These are phyloP conservation scores for Marasmius oreades DNA, from an alignment of 1,284 basidiomycete genomes.

Conservation along the genomic window DNA sequence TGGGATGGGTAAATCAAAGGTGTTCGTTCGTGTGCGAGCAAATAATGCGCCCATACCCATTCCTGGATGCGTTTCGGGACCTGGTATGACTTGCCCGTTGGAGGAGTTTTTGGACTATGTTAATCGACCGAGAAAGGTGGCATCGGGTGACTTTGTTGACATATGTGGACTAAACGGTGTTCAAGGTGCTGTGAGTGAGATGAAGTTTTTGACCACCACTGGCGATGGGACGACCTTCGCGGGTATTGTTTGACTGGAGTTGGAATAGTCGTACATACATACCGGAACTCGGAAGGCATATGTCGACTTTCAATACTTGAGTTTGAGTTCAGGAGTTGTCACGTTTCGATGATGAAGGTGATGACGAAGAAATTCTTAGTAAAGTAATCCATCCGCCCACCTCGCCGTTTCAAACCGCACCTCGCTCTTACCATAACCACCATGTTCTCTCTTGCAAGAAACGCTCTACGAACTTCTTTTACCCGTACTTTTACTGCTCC, in stretches of 20 bases:
- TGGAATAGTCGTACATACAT: too few species aligned
- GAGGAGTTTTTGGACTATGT: conserved; percentile 29
- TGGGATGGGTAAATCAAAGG: conserved; percentile 13
- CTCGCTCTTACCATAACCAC: conserved; percentile 14
- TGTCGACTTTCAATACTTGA: too few species aligned
- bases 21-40: conserved; percentile 33
- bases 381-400: not conserved
- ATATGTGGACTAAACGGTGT: conserved; percentile 32
- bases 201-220: conserved; percentile 12
- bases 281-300: too few species aligned
- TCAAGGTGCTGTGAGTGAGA: conserved; percentile 5
- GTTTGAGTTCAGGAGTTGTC: not conserved
- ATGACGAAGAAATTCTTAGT: not conserved
- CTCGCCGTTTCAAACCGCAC: not conserved
- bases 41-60: conserved; percentile 37
- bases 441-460: conserved; percentile 48
- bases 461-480: conserved; percentile 36
- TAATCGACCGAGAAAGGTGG: conserved; percentile 19
- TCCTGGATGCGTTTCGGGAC: conserved; percentile 34
- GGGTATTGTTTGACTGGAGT: not conserved
- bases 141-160: conserved; percentile 34
- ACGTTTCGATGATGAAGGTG: not conserved
- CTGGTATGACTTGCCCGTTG: conserved; percentile 34
- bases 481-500: conserved; percentile 35
- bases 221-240: conserved; percentile 11